Percentiles rank a stretch among this genome's conserved stretches.
Evolutionary conservation across 2,329 filamentous ascomycete genomes (phyloP).

Genomic region (Nemania bipapillata): DNA sequence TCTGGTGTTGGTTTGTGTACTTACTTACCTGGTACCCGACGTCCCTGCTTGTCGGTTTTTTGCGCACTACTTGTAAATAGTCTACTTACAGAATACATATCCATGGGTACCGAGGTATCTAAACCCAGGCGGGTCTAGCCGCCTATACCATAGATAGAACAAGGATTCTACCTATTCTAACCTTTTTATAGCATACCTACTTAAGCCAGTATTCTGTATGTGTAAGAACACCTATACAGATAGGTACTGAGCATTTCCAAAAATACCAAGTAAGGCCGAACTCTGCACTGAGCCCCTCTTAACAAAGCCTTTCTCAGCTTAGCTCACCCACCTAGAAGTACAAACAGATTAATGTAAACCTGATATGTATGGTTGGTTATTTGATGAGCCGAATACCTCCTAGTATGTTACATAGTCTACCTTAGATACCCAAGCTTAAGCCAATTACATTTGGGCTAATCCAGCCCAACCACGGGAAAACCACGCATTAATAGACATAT

Average conservation of each 20-base stretch:
- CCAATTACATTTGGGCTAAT: neutral
- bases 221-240: too few relatives aligned
- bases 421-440: neutral
- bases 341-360: too few relatives aligned
- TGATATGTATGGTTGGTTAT: neutral
- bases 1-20: too few relatives aligned
- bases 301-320: neutral
- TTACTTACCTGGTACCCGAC: too few relatives aligned
- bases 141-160: neutral
- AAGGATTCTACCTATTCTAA: neutral
- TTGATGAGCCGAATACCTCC: too few relatives aligned
- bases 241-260: too few relatives aligned
- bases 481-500: neutral
- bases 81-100: too few relatives aligned
- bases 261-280: slow-evolving; percentile 3
- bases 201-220: too few relatives aligned
- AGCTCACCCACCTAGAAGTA: neutral
- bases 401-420: too few relatives aligned
- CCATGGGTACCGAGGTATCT: too few relatives aligned
- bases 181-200: neutral
- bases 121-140: neutral
- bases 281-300: neutral
- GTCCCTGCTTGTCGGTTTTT: too few relatives aligned
- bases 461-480: neutral
- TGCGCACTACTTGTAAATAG: too few relatives aligned